Evolutionary conservation across 129 eudicot genomes (phyloP).

Genomic region (sunflower (Helianthus annuus)): HanXRQr2.0-SUNRISE NC_035438.2:140976037-140976536

Average conservation of each 20-base stretch:
- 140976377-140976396: too few relatives aligned
- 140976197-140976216: constrained; percentile 35
- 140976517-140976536: neutral
- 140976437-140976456: too few relatives aligned
- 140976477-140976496: too few relatives aligned
- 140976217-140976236: neutral
- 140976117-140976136: constrained; percentile 10
- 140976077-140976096: constrained; percentile 46
- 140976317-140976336: neutral
- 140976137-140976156: neutral
- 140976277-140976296: neutral
- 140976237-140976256: neutral
- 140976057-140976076: constrained; percentile 4
- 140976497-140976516: too few relatives aligned
- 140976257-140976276: neutral
- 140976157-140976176: constrained; percentile 52
- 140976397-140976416: too few relatives aligned
- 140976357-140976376: too few relatives aligned
- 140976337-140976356: too few relatives aligned
- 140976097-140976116: constrained; percentile 5
- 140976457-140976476: too few relatives aligned
- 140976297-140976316: neutral
- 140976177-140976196: constrained; percentile 17
- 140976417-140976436: too few relatives aligned
- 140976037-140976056: constrained; percentile 41